Conservation (phyloP, 306 rosid species). For the Glycine soja region DNA sequence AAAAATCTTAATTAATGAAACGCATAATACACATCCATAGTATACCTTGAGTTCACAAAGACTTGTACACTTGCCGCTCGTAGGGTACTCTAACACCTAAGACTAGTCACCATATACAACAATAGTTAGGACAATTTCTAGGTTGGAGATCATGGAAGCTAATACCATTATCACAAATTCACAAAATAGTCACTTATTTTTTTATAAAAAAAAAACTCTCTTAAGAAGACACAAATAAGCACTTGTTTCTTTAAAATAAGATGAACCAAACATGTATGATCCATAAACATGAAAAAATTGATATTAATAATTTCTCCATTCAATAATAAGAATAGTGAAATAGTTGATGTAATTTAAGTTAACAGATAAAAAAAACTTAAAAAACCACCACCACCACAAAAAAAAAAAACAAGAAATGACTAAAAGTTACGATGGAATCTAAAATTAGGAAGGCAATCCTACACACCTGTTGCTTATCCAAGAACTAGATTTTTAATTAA, state of each 20-base stretch:
- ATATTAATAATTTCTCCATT: too few relatives aligned
- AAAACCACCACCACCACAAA: too few relatives aligned
- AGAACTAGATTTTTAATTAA: not conserved
- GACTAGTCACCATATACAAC: not conserved
- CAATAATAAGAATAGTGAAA: too few relatives aligned
- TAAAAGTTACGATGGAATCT: too few relatives aligned
- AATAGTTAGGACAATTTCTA: constrained; percentile 2
- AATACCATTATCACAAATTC: too few relatives aligned
- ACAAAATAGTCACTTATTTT: not conserved
- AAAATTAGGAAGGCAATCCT: not conserved
- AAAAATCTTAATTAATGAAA: not conserved
- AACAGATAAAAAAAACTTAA: too few relatives aligned
- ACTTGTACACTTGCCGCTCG: constrained; percentile 13
- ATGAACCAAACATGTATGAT: not conserved
- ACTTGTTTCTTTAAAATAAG: too few relatives aligned
- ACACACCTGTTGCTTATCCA: constrained; percentile 10
- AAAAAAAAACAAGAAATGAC: too few relatives aligned
- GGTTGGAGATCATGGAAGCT: constrained; percentile 20
- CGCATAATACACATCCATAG: not conserved
- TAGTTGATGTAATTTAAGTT: too few relatives aligned
- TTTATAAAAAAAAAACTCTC: not conserved
- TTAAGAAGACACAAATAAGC: not conserved
- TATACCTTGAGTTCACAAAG: not conserved
- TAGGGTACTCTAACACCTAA: not conserved
- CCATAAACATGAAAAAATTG: too few relatives aligned